Evolutionary conservation across 2,329 filamentous ascomycete species (phyloP).

Genomic region (Pseudopithomyces maydicus): DNA sequence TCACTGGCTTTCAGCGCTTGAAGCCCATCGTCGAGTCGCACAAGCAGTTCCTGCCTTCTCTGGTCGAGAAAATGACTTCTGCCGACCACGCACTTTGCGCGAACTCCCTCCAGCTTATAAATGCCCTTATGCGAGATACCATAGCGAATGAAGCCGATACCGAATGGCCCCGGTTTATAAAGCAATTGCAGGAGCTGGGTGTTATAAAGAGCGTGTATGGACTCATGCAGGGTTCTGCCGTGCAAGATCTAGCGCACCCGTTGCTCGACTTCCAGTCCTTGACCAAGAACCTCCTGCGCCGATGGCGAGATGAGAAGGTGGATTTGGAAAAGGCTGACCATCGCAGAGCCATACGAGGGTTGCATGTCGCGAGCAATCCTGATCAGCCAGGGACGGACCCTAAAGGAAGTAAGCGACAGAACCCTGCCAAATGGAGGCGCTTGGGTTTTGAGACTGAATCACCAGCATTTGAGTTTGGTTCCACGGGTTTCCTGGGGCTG

Average conservation of each 20-base stretch:
- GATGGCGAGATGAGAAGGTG: slow-evolving; percentile 85
- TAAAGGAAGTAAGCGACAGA: slow-evolving; percentile 70
- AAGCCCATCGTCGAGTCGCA: slow-evolving; percentile 91
- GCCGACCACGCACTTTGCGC: slow-evolving; percentile 95
- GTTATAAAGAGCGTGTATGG: slow-evolving; percentile 88
- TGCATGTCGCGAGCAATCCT: slow-evolving; percentile 82
- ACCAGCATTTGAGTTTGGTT: slow-evolving; percentile 82
- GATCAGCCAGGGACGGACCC: slow-evolving; percentile 54
- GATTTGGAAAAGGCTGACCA: slow-evolving; percentile 89
- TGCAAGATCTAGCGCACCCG: slow-evolving; percentile 89
- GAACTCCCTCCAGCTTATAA: slow-evolving; percentile 93
- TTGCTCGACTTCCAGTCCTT: slow-evolving; percentile 91
- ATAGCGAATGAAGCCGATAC: slow-evolving; percentile 76
- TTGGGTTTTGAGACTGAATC: slow-evolving; percentile 91
- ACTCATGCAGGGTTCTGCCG: slow-evolving; percentile 90
- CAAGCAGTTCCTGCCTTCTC: slow-evolving; percentile 91
- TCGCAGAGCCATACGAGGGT: slow-evolving; percentile 79
- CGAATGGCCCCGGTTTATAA: slow-evolving; percentile 96
- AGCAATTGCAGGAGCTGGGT: slow-evolving; percentile 87
- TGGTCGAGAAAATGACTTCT: slow-evolving; percentile 88
- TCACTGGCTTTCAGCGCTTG: slow-evolving; percentile 86
- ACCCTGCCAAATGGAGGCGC: slow-evolving; percentile 90
- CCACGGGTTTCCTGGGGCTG: slow-evolving; percentile 88
- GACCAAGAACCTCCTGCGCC: slow-evolving; percentile 83
- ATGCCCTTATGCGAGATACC: slow-evolving; percentile 90